phyloP scores from a whole-genome alignment of 202 grass and related monocot species.

The Panicum hallii region DNA sequence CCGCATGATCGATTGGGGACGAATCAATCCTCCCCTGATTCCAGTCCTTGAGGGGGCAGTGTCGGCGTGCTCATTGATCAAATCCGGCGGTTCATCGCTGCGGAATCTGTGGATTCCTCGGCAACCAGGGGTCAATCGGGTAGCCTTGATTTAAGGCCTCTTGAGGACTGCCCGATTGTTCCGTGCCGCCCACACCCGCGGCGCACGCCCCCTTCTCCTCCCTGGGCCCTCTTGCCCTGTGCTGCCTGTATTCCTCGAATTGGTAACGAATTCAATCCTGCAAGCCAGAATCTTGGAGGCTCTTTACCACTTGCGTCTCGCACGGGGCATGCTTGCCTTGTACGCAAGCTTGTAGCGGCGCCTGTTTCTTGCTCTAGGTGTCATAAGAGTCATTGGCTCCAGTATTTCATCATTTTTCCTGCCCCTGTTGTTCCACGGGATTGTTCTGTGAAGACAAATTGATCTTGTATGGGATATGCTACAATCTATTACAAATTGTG shows the following conservation, averaged over 20 bases:
- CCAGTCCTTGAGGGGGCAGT: neutral
- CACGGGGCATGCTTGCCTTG: neutral
- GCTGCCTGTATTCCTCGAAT: conserved; percentile 21
- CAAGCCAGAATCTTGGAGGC: neutral
- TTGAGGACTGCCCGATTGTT: neutral
- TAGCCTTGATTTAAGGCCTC: neutral
- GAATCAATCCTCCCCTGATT: neutral
- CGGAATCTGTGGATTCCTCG: neutral
- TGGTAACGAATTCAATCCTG: conserved; percentile 42
- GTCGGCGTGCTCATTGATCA: neutral
- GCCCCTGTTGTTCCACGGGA: neutral
- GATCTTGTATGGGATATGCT: neutral
- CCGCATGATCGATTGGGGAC: neutral
- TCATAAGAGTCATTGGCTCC: neutral
- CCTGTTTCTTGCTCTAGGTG: neutral
- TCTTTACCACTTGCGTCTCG: conserved; percentile 24
- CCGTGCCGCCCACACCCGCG: neutral
- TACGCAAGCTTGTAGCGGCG: neutral
- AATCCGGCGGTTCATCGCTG: conserved; percentile 27
- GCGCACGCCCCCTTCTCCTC: neutral
- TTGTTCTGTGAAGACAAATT: neutral
- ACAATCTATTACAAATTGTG: neutral
- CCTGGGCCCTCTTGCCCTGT: neutral
- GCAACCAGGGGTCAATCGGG: neutral
- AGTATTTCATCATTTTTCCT: neutral